Percentiles rank a stretch among this genome's conserved stretches.
These are phyloP conservation scores for Nectriaceae sp. DNA, from an alignment of 2,329 filamentous ascomycete genomes.

Conservation along the genomic window DNA sequence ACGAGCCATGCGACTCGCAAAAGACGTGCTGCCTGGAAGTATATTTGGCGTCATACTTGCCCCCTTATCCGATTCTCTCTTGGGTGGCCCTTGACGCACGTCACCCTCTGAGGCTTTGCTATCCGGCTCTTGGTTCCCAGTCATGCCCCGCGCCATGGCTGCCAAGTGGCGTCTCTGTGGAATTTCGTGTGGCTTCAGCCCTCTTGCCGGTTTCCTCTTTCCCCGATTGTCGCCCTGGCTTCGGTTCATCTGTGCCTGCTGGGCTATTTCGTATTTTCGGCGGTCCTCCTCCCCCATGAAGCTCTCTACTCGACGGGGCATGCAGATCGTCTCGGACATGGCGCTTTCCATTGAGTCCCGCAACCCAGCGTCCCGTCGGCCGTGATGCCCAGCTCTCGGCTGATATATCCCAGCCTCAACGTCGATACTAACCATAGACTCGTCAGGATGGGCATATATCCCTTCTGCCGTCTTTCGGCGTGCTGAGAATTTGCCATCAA, in stretches of 20 bases:
- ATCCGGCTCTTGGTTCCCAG: background rate
- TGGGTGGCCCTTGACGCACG: background rate
- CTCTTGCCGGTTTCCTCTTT: background rate
- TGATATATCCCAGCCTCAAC: slow-evolving; percentile 21
- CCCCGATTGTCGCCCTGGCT: background rate
- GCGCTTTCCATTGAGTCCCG: slow-evolving; percentile 69
- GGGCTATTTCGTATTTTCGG: slow-evolving; percentile 71
- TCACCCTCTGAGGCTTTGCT: slow-evolving; percentile 5
- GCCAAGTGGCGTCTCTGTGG: background rate
- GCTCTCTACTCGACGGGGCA: slow-evolving; percentile 70
- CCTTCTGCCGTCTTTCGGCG: slow-evolving; percentile 68
- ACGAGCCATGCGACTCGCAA: slow-evolving; percentile 21
- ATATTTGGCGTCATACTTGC: background rate
- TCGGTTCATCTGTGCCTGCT: background rate
- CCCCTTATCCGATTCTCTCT: slow-evolving; percentile 1
- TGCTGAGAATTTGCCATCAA: slow-evolving; percentile 79
- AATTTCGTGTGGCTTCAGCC: background rate
- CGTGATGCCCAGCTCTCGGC: background rate
- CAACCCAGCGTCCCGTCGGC: slow-evolving; percentile 1
- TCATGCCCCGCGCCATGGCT: background rate
- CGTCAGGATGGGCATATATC: slow-evolving; percentile 70
- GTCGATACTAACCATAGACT: slow-evolving; percentile 44
- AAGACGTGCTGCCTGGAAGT: slow-evolving; percentile 11
- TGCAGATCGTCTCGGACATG: slow-evolving; percentile 62
- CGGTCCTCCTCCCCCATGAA: slow-evolving; percentile 80